A percentile compares a stretch with the other conserved stretches of the same genome.
These are phyloP conservation scores for Trichosanthes cucumerina DNA, from an alignment of 306 rosid genomes.

Conservation along the genomic window DNA sequence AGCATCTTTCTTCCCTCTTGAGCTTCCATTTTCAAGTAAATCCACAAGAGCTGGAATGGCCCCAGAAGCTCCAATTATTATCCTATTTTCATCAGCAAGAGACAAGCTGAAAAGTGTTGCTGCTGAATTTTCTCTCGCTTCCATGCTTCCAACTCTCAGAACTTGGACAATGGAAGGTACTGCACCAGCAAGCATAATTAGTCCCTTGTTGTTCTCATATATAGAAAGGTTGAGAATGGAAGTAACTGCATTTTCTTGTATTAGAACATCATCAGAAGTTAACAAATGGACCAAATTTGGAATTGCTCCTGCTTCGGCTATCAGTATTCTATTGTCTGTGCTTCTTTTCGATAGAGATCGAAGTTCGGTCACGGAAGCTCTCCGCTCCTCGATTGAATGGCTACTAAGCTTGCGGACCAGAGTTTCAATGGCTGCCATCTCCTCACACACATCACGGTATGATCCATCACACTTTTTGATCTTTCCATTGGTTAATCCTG, in stretches of 20 bases:
- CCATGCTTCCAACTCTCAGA: conserved; percentile 84
- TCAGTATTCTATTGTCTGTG: conserved; percentile 84
- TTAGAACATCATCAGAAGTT: conserved; percentile 58
- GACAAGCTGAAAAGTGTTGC: conserved; percentile 93
- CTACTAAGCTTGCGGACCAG: conserved; percentile 66
- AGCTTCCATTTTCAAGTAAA: conserved; percentile 75
- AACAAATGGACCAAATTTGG: conserved; percentile 71
- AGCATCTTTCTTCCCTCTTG: conserved; percentile 91
- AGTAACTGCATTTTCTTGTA: conserved; percentile 90
- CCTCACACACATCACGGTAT: conserved; percentile 73
- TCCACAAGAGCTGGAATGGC: conserved; percentile 82
- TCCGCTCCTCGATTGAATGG: conserved; percentile 49
- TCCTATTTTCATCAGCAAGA: conserved; percentile 91
- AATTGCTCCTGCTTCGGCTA: conserved; percentile 93
- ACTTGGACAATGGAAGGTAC: conserved; percentile 91
- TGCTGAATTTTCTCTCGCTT: conserved; percentile 89
- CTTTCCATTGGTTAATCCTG: conserved; percentile 75
- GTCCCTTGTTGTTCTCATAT: conserved; percentile 80
- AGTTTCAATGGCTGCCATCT: conserved; percentile 61
- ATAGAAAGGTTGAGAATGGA: conserved; percentile 90
- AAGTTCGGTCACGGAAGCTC: conserved; percentile 68
- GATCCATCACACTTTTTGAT: conserved; percentile 83
- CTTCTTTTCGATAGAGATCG: conserved; percentile 87
- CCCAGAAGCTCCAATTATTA: conserved; percentile 90
- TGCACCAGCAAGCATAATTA: conserved; percentile 94